A percentile compares a stretch with the other conserved stretches of the same genome.
Evolutionary conservation across 352 stramenopile species (phyloP).

Genomic region (Phytophthora melonis): DNA sequence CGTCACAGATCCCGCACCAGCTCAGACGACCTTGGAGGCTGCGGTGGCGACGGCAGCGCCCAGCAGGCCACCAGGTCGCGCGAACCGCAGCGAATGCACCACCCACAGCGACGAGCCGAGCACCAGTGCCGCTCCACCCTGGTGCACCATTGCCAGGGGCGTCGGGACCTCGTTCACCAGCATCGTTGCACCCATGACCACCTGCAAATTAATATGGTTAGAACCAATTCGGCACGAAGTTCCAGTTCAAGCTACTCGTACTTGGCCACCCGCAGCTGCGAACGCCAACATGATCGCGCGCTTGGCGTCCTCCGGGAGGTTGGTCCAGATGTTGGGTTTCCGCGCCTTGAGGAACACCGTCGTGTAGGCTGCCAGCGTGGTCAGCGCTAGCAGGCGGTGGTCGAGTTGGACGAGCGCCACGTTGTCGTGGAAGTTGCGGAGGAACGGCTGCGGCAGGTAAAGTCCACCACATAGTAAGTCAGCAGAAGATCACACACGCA

Average conservation of each 20-base stretch:
- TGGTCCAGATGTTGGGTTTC: conserved; percentile 71
- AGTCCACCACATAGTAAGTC: background rate
- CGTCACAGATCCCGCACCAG: conserved; percentile 19
- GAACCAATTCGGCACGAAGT: background rate
- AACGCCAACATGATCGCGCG: conserved; percentile 64
- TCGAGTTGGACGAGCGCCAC: conserved; percentile 97
- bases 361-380: conserved; percentile 74
- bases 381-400: conserved; percentile 94
- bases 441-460: conserved; percentile 54
- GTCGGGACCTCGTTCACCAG: conserved; percentile 96
- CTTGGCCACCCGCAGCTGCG: conserved; percentile 61
- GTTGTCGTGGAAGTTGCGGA: conserved; percentile 97
- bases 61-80: conserved; percentile 49
- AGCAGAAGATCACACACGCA: background rate
- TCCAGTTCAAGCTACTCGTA: background rate
- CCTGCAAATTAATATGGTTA: conserved; percentile 54
- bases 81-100: conserved; percentile 71
- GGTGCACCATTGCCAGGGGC: conserved; percentile 93
- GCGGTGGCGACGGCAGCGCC: conserved; percentile 32
- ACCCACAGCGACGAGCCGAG: conserved; percentile 75
- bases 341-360: conserved; percentile 63
- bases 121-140: conserved; percentile 68
- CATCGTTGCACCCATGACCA: conserved; percentile 93
- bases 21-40: conserved; percentile 32
- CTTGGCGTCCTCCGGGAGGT: conserved; percentile 70